Evolutionary conservation across 2,329 filamentous ascomycete species (phyloP).

Genomic region (Curvularia sp.): DNA sequence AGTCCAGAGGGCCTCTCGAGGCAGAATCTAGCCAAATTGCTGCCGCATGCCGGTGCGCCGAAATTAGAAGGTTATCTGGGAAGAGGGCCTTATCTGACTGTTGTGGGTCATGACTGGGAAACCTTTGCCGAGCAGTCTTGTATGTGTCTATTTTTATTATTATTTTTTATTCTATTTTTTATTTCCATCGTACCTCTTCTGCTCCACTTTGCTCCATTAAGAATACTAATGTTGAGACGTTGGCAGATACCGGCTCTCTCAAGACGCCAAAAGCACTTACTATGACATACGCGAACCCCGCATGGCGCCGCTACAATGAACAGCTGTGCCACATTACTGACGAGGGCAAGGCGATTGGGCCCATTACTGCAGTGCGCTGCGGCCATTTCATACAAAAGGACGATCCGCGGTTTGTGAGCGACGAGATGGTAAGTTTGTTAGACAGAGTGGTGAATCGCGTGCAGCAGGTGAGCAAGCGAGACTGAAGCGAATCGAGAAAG

Average conservation of each 20-base stretch:
- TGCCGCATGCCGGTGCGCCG: conserved; percentile 57
- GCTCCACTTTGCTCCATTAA: neutral
- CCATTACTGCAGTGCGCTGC: conserved; percentile 57
- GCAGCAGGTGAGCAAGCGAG: conserved; percentile 44
- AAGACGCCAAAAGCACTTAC: conserved; percentile 51
- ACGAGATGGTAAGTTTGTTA: conserved; percentile 43
- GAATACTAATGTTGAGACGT: conserved; percentile 10
- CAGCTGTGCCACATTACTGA: conserved; percentile 57
- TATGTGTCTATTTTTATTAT: conserved; percentile 26
- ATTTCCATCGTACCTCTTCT: neutral
- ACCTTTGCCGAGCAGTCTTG: conserved; percentile 59
- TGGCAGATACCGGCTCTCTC: conserved; percentile 34
- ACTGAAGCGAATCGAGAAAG: conserved; percentile 2
- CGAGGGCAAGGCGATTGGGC: conserved; percentile 52
- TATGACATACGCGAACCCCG: conserved; percentile 61
- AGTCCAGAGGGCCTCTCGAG: conserved; percentile 61
- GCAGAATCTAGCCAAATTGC: conserved; percentile 53
- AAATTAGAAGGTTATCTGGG: conserved; percentile 50
- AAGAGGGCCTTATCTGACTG: conserved; percentile 54
- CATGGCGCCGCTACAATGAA: conserved; percentile 63
- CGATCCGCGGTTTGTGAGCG: conserved; percentile 53
- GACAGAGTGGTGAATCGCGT: conserved; percentile 48
- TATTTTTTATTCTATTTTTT: neutral
- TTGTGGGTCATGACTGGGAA: conserved; percentile 63
- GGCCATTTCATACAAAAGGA: conserved; percentile 66